Conservation (phyloP, 305 asterid genomes). For the Fraxinus ornus region DNA sequence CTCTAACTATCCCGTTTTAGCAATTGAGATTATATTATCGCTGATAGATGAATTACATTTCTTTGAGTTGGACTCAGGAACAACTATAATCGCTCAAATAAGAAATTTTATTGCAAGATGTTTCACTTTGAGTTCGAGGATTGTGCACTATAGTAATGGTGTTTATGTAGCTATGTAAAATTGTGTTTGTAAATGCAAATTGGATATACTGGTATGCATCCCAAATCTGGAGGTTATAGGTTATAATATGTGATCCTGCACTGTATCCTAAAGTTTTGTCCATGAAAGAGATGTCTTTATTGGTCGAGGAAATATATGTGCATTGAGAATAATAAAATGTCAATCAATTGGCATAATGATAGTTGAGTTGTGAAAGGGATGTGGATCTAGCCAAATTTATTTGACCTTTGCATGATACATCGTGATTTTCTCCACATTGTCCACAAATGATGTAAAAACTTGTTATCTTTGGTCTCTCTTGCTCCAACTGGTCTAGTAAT, state of each 20-base stretch:
- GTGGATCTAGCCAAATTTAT: not conserved
- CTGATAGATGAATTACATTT: not conserved
- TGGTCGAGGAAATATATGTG: not conserved
- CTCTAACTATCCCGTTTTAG: not conserved
- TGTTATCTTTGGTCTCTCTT: not conserved
- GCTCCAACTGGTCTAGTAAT: not conserved
- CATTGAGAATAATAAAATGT: not conserved
- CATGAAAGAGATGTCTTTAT: not conserved
- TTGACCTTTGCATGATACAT: not conserved
- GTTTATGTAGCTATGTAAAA: not conserved
- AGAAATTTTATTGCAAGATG: not conserved
- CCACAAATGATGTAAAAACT: not conserved
- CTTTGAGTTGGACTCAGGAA: not conserved
- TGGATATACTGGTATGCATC: not conserved
- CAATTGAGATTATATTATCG: not conserved
- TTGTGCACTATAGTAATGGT: not conserved
- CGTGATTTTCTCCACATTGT: not conserved
- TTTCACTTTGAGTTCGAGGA: not conserved
- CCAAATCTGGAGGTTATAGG: not conserved
- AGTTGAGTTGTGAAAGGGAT: not conserved
- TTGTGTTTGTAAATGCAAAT: not conserved
- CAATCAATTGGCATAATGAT: not conserved
- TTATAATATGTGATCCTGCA: not conserved
- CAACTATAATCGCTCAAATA: not conserved
- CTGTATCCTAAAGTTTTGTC: not conserved